Evolutionary conservation across 352 stramenopile species (phyloP), one percentile per base, ranked within the genome.

Genomic region (Globisporangium nagaii): DNA sequence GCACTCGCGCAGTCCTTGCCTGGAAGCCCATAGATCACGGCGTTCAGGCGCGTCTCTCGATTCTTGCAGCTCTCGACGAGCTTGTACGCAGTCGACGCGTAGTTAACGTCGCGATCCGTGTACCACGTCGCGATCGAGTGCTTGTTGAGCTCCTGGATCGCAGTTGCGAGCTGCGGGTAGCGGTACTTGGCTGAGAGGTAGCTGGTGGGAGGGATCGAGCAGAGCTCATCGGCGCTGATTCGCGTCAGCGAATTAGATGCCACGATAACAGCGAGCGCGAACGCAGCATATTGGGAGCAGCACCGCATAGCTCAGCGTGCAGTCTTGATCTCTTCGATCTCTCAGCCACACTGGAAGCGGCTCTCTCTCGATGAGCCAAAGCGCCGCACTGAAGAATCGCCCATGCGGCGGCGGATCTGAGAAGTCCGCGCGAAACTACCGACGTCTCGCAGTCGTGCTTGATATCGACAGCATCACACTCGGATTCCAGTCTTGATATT

Each of bases 1-100:
- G n/a, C n/a, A n/a, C n/a, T n/a, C n/a, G n/a, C n/a, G 50, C 79
- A 89, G 64, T 89, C 75, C 52, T 89, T 86, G 53, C 81, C 56
- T 2, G 78, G 78, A 15, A 89, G 62, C 12, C 79, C 79, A 52
- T 89, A 89, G 37, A 89, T 73, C 2, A 79, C 72, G 37, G 85
- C 73, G 8, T 44, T 80, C 37, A 86, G 63, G 22, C 73, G 70
- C 20, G 67, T 20, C 13, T 12, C 13, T 19, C 19, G 61, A 12
- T 11, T 45, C 19, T 45, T 28, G 39, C 39, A 45, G n/a, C 7
- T 9, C 20, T 25, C 20, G 8, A 30, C 15, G 24, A 45, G 39
- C 39, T 45, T 28, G 24, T 28, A 28, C 17, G 39, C 39, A 13
- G 24, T 28, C n/a, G 39, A 25, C 20, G 2, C 39, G 39, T 45